phyloP scores from a whole-genome alignment of 768 basidiomycete species.

The Mycena galopus region DNA sequence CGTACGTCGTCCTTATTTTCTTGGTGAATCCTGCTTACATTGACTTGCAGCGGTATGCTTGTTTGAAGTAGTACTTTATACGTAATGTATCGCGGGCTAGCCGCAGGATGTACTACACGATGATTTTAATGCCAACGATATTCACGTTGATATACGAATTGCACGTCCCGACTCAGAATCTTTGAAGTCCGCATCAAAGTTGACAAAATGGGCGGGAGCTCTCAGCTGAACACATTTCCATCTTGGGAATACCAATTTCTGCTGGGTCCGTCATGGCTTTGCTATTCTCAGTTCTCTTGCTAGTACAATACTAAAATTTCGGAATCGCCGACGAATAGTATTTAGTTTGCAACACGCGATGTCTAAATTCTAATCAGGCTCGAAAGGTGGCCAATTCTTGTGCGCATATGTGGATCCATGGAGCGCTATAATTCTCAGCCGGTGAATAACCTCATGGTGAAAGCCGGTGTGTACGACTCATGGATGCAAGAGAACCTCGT shows the following conservation, averaged over 20 bases:
- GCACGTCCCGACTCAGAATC: too few relatives aligned
- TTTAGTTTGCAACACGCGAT: background rate
- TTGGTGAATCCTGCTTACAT: slow-evolving; percentile 43
- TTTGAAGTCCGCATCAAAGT: too few relatives aligned
- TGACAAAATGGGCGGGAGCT: too few relatives aligned
- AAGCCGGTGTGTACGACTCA: slow-evolving; percentile 73
- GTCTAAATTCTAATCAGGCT: background rate
- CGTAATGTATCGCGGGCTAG: slow-evolving; percentile 41
- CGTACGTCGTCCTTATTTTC: slow-evolving; percentile 49
- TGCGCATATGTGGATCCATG: slow-evolving; percentile 88
- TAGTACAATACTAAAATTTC: slow-evolving; percentile 68
- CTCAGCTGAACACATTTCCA: too few relatives aligned
- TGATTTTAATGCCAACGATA: slow-evolving; percentile 19
- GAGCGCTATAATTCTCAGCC: slow-evolving; percentile 82
- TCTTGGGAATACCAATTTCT: too few relatives aligned
- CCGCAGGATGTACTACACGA: slow-evolving; percentile 8
- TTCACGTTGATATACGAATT: background rate
- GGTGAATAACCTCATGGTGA: slow-evolving; percentile 78
- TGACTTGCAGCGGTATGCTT: slow-evolving; percentile 58
- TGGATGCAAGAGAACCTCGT: slow-evolving; percentile 86
- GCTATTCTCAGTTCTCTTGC: background rate
- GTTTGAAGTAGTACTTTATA: slow-evolving; percentile 51
- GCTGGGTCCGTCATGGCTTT: slow-evolving; percentile 4
- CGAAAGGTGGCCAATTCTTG: slow-evolving; percentile 83
- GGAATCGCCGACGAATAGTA: slow-evolving; percentile 82